Percentiles rank a stretch among this genome's conserved stretches.
These are phyloP conservation scores for Oehlia diaphana DNA, from an alignment of 192 early-diverging fungal species.

Conservation along the genomic window DNA sequence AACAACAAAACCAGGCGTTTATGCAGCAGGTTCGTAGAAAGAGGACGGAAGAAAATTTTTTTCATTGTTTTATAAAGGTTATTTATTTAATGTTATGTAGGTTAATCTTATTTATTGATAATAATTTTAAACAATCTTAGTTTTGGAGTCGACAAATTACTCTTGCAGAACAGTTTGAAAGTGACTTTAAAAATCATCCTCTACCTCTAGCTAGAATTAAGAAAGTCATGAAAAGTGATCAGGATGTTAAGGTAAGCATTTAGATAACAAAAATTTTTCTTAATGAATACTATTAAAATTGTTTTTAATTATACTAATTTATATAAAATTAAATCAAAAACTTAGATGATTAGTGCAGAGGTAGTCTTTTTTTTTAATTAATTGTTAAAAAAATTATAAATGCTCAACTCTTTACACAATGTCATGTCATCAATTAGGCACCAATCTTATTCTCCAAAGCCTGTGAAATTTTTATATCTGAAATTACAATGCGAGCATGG, in stretches of 20 bases:
- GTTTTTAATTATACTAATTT: neutral
- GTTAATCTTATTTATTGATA: neutral
- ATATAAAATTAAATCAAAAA: neutral
- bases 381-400: neutral
- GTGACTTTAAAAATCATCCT: slow-evolving; percentile 94
- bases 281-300: neutral
- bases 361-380: neutral
- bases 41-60: no score
- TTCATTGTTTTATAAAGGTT: neutral
- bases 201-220: slow-evolving; percentile 95
- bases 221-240: slow-evolving; percentile 98
- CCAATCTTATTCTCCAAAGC: slow-evolving; percentile 93
- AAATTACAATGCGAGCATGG: slow-evolving; percentile 82
- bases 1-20: slow-evolving; percentile 27
- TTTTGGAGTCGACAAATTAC: slow-evolving; percentile 76
- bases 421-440: slow-evolving; percentile 43
- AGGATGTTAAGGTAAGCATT: slow-evolving; percentile 80
- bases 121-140: slow-evolving; percentile 36
- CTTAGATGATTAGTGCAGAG: slow-evolving; percentile 61
- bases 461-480: slow-evolving; percentile 95
- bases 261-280: neutral
- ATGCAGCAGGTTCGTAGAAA: slow-evolving; percentile 10
- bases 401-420: neutral
- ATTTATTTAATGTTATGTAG: neutral
- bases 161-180: slow-evolving; percentile 64